Evolutionary conservation across 495 filamentous ascomycete genomes (phyloP), one percentile per base, ranked within the genome.

Genomic region (Clohesyomyces aquaticus): DNA sequence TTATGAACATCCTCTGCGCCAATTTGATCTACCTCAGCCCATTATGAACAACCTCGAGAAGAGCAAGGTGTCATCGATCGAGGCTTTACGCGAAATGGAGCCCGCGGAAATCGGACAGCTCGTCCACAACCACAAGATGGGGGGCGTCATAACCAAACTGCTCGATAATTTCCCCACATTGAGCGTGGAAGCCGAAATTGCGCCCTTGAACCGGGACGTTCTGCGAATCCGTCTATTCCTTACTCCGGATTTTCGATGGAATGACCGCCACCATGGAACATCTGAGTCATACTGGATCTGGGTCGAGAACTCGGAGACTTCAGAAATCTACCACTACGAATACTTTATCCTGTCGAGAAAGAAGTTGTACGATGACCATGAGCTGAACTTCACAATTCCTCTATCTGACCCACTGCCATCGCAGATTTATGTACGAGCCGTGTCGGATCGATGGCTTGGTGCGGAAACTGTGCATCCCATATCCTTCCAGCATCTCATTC

Each of bases 271-370:
- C 51, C 91, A 99, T 74, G 95, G 95, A 1, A 88, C 85, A 3
- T 96, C 93, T 1, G 94, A 99, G 71, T 92, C 91, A 19, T 99
- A 94, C 76, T 98, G 93, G 85, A 87, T 98, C 50, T 98, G 95
- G 95, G 93, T 98, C 16, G 94, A 99, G 76, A 96, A 98, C 71
- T 97, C 93, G 0, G 95, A 98, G 68, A 96, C 93, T 0, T 93
- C 90, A 1, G 92, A 98, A 72, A 97, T 99, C 38, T 99, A 96
- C 67, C 94, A 99, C 70, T 91, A 96, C 59, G 94, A 99, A 74
- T 96, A 88, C 74, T 98, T 98, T 77, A 90, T 99, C 52, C 81
- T 99, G 4, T 92, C 83, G 55, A 81, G 91, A 55, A 89, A 85
- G 76, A 97, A 96, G 78, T 80, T 98, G 0, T 84, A 96, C 65